phyloP scores from a whole-genome alignment of 371 early-diverging fungal species.

The Apophysomyces sp. region DNA sequence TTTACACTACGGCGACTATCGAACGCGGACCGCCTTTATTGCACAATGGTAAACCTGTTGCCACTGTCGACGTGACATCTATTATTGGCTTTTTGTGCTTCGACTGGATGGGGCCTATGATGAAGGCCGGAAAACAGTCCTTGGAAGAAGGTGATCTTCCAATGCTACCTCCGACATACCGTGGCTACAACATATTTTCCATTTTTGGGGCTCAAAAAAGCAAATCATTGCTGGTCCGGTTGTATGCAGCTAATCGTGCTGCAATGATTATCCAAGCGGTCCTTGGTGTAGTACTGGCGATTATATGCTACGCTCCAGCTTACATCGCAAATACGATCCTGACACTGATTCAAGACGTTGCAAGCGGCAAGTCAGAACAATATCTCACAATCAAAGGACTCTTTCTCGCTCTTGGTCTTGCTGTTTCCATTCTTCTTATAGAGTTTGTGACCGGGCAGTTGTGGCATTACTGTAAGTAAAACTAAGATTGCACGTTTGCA shows the following conservation, averaged over 20 bases:
- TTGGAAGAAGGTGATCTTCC: constrained; percentile 19
- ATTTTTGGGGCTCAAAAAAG: constrained; percentile 8
- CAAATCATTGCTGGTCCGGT: constrained; percentile 15
- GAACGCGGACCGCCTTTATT: constrained; percentile 24
- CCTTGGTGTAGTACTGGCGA: not conserved
- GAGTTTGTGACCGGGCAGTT: constrained; percentile 32
- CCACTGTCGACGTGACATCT: constrained; percentile 18
- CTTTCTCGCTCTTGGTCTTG: constrained; percentile 28
- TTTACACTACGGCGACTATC: constrained; percentile 15
- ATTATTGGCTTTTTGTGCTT: constrained; percentile 28
- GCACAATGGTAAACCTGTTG: constrained; percentile 15
- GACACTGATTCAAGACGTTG: constrained; percentile 15
- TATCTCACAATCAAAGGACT: constrained; percentile 11
- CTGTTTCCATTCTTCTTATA: constrained; percentile 23
- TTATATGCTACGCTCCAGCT: constrained; percentile 21
- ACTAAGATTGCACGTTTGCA: not conserved
- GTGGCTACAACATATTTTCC: constrained; percentile 18
- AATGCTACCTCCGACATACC: constrained; percentile 9
- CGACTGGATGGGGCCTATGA: constrained; percentile 19
- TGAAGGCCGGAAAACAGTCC: not conserved
- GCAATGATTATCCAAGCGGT: constrained; percentile 18
- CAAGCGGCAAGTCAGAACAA: constrained; percentile 4
- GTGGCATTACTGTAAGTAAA: constrained; percentile 28
- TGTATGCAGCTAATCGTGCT: constrained; percentile 14
- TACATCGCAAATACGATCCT: constrained; percentile 26